A percentile compares a stretch with the other conserved stretches of the same genome.
Evolutionary conservation across 805 yeast species (phyloP).

Genomic region (Monosporozyma solicola): DNA sequence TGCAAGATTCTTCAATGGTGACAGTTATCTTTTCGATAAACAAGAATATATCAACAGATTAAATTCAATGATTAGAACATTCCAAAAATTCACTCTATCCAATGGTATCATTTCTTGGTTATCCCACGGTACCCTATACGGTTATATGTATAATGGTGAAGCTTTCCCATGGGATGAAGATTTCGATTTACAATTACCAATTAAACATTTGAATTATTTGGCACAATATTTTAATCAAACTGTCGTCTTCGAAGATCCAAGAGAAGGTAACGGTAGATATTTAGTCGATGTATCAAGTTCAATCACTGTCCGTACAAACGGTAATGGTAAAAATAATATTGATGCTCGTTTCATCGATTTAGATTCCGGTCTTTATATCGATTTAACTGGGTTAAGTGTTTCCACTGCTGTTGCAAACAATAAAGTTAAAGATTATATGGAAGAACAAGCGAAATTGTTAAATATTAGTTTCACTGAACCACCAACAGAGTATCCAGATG

Average conservation of each 20-base stretch:
- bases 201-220: conserved; percentile 36
- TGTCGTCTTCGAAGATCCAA: conserved; percentile 39
- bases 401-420: conserved; percentile 25
- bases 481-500: background rate
- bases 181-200: conserved; percentile 55
- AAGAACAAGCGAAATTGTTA: background rate
- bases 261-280: conserved; percentile 49
- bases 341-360: conserved; percentile 68
- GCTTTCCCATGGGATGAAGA: conserved; percentile 62
- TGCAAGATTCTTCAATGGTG: conserved; percentile 51
- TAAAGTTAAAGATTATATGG: conserved; percentile 2
- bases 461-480: background rate
- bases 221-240: conserved; percentile 37
- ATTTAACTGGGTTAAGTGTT: conserved; percentile 56
- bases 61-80: conserved; percentile 43
- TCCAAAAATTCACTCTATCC: conserved; percentile 40
- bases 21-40: conserved; percentile 20
- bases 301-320: conserved; percentile 46
- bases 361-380: conserved; percentile 62
- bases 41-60: conserved; percentile 9
- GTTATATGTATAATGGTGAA: conserved; percentile 58
- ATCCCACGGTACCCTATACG: conserved; percentile 56
- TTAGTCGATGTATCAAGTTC: conserved; percentile 42
- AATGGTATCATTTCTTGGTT: conserved; percentile 48
- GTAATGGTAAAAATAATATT: conserved; percentile 53